phyloP scores from a whole-genome alignment of 495 filamentous ascomycete species.

The Podospora conica region DNA sequence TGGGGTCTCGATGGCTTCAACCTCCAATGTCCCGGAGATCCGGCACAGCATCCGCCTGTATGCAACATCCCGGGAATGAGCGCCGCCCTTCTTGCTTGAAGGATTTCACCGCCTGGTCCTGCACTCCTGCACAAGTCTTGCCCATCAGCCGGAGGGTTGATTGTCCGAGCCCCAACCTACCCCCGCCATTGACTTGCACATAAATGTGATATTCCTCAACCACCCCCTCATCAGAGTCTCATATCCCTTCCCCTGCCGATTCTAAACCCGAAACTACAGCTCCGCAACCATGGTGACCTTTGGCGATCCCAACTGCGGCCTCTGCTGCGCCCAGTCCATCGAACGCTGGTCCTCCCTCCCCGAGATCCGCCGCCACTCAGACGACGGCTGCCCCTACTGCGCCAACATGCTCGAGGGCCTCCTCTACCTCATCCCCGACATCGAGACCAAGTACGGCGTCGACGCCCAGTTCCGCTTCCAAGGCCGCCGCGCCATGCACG shows the following conservation, averaged over 20 bases:
- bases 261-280: background rate
- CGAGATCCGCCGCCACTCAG: background rate
- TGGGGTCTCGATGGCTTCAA: background rate
- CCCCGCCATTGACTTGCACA: background rate
- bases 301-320: constrained; percentile 2
- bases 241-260: too few relatives aligned
- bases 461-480: constrained; percentile 2
- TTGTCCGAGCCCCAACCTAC: background rate
- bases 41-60: background rate
- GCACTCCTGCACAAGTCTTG: background rate
- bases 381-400: constrained; percentile 7
- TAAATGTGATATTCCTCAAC: background rate
- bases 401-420: constrained; percentile 1
- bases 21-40: background rate
- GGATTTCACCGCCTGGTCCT: background rate
- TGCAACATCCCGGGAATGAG: background rate
- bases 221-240: background rate
- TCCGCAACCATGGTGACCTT: background rate
- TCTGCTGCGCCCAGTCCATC: constrained; percentile 1
- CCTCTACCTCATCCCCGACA: background rate
- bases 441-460: background rate
- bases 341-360: background rate
- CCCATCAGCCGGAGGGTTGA: background rate
- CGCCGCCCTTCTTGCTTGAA: background rate
- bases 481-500: background rate